These are phyloP conservation scores for Umbelopsis sp. DNA, from an alignment of 192 early-diverging fungal genomes.

Conservation along the genomic window DNA sequence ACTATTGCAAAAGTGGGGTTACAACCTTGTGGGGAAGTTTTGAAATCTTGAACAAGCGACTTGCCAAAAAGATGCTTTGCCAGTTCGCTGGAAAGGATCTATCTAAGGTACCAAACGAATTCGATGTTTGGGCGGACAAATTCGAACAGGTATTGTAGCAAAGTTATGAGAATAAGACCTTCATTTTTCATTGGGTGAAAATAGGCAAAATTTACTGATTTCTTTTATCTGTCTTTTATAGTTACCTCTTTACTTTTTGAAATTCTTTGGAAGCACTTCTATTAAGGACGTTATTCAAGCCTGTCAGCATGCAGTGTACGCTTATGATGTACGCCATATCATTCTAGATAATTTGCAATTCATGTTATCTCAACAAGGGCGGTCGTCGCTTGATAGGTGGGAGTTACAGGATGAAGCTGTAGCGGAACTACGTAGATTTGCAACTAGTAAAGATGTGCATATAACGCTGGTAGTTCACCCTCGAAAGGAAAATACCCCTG, in stretches of 20 bases:
- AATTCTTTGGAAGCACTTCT: constrained; percentile 73
- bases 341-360: constrained; percentile 79
- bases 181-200: too few relatives aligned
- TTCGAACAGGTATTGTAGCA: constrained; percentile 55
- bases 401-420: constrained; percentile 71
- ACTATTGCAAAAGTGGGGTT: constrained; percentile 67
- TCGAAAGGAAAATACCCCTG: constrained; percentile 60
- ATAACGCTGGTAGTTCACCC: constrained; percentile 74
- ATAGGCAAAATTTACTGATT: background rate
- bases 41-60: constrained; percentile 71
- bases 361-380: constrained; percentile 69
- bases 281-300: constrained; percentile 64
- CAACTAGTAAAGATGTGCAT: constrained; percentile 69
- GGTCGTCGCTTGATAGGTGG: constrained; percentile 58
- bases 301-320: constrained; percentile 68
- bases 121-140: constrained; percentile 60
- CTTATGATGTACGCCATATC: constrained; percentile 71
- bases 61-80: constrained; percentile 68
- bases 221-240: constrained; percentile 9
- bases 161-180: too few relatives aligned
- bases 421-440: constrained; percentile 62
- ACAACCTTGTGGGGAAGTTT: constrained; percentile 78
- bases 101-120: constrained; percentile 42
- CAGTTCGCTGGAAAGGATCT: constrained; percentile 65
- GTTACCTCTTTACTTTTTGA: constrained; percentile 73